Evolutionary conservation across 2,329 filamentous ascomycete species (phyloP), one percentile per base, ranked within the genome.

Genomic region (Aureobasidium sp.): DNA sequence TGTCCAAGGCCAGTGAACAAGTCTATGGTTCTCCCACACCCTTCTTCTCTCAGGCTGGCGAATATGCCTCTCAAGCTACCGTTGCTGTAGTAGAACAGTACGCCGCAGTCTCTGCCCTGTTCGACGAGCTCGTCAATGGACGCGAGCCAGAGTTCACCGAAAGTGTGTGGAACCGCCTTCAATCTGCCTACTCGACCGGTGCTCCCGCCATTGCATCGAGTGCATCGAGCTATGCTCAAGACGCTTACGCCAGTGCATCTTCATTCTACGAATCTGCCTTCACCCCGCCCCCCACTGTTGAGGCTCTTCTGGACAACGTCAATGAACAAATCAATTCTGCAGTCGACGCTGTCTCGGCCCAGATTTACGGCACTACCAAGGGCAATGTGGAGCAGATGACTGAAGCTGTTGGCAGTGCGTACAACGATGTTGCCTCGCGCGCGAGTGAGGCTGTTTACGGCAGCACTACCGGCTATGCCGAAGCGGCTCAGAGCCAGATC

Each of bases 101-200:
- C 67, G 82, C 83, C 5, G 84, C 84, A 29, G 82, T 95, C 5
- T 85, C 87, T 70, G 84, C 82, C 14, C 81, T 94, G 1, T 81
- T 96, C 15, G 88, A 87, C 1, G 90, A 95, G 73, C 78, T 95
- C 1, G 79, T 96, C 15, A 76, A 82, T 44, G 91, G 89, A 59
- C 90, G 87, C 72, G 90, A 95, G 71, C 87, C 89, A 0, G 85
- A 86, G 15, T 95, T 91, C 69, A 91, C 87, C 0, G 89, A 95
- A 70, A 91, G 88, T 63, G 87, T 93, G 3, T 85, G 91, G 74
- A 84, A 79, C 58, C 84, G 88, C 57, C 80, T 96, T 14, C 83
- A 84, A 62, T 86, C 83, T 3, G 88, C 85, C 0, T 94, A 93
- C 69, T 84, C 85, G 27, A 89, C 86, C 0, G 87, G 85, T 1